Evolutionary conservation across 495 filamentous ascomycete species (phyloP).

Genomic region (Penicillium simplicissimum): DNA sequence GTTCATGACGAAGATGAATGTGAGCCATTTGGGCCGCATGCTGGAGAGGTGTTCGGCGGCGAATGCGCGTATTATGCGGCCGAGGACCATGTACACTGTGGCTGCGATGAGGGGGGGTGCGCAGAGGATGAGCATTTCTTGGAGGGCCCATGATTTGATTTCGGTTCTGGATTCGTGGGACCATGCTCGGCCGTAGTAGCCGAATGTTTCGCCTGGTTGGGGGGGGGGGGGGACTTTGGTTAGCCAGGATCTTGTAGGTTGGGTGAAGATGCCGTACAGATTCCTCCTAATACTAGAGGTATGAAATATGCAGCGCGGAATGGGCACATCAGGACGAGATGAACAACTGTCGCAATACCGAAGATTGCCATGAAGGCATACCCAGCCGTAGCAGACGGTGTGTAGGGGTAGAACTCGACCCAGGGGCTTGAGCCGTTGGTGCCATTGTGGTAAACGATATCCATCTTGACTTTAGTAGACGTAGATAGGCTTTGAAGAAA

Average conservation of each 20-base stretch:
- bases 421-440: constrained; percentile 34
- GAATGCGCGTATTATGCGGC: constrained; percentile 50
- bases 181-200: constrained; percentile 50
- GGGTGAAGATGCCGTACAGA: constrained; percentile 45
- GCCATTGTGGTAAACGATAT: constrained; percentile 36
- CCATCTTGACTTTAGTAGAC: constrained; percentile 23
- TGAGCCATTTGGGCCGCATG: constrained; percentile 30
- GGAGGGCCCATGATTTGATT: constrained; percentile 39
- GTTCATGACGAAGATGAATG: constrained; percentile 40
- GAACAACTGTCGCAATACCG: constrained; percentile 38
- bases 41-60: constrained; percentile 44
- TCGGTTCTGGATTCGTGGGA: constrained; percentile 31
- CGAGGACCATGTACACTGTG: constrained; percentile 62
- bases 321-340: constrained; percentile 45
- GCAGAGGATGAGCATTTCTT: constrained; percentile 48
- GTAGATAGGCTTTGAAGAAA: background rate
- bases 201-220: constrained; percentile 44
- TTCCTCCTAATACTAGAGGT: constrained; percentile 55
- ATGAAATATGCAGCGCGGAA: constrained; percentile 56
- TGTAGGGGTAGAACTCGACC: constrained; percentile 51
- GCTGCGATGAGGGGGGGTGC: constrained; percentile 53
- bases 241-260: background rate
- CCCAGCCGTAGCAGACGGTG: constrained; percentile 46
- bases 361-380: constrained; percentile 53
- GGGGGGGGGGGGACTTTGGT: background rate